Evolutionary conservation across 208 protist species (phyloP), one percentile per base, ranked within the genome.

Genomic region (Crithidia expoeki): DNA sequence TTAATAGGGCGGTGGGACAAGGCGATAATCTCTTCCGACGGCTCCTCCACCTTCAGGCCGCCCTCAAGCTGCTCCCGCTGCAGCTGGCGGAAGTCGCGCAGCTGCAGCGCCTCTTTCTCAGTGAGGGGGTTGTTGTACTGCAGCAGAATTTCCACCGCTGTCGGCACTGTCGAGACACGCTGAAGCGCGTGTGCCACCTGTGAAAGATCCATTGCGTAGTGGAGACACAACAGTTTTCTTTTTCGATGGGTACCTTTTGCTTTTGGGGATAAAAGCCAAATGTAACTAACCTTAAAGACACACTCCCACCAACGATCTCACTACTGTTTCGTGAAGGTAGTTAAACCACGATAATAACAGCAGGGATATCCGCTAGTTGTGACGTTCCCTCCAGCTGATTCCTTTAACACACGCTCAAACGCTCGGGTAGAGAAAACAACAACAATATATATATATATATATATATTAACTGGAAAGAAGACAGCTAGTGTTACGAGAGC

Each of bases 111-210:
- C 69, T 96, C 92, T 51, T 83, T 82, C 50, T 93, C 83, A 0
- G 78, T 77, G 19, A 96, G 83, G 27, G 92, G 92, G 65, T 91
- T 61, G 74, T 89, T 83, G 83, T 88, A 92, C 57, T 92, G 68
- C 28, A 80, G 77, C 7, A 96, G 73, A 21, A 86, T 79, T 19
- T 80, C 66, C 14, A 92, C 62, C 14, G 87, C 92, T 44, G 76
- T 19, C 36, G 68, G 21, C 23, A 80, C 62, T 17, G 75, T 80
- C 30, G 57, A 49, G 23, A 40, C 47, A 30, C 72, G 72, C 75
- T 87, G 86, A 52, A 95, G 82, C 21, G 80, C 76, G 7, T 56
- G 50, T 19, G 72, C 79, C 30, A 93, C 80, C 47, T 70, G 56
- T 17, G 74, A 57, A 55, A 93, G 55, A 38, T 95, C 90, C 90